A percentile compares a stretch with the other conserved stretches of the same genome.
Evolutionary conservation across 371 early-diverging fungal species (phyloP).

Genomic region (Mortierella sp.): DNA sequence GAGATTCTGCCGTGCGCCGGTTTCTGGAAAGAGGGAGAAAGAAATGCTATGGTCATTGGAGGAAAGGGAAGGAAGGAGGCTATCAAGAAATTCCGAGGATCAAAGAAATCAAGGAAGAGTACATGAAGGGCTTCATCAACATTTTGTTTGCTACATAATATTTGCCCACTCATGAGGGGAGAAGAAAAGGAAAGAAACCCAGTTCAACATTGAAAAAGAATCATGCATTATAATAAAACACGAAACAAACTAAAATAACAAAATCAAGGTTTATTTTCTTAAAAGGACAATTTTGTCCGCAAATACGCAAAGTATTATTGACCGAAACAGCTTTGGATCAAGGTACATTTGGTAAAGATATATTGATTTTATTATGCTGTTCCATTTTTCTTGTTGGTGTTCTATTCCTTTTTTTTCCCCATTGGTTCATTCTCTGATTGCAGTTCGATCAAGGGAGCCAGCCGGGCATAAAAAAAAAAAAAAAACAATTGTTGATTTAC

Average conservation of each 20-base stretch:
- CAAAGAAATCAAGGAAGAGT: neutral
- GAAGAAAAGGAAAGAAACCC: too few relatives aligned
- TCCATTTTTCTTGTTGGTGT: neutral
- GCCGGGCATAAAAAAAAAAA: neutral
- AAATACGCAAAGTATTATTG: neutral
- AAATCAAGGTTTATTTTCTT: too few relatives aligned
- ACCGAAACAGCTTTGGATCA: neutral
- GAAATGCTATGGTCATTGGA: neutral
- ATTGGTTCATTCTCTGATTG: too few relatives aligned
- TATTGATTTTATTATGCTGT: neutral
- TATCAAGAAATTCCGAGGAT: neutral
- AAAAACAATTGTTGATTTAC: slow-evolving; percentile 9
- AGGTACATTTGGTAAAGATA: neutral
- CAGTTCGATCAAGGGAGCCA: neutral
- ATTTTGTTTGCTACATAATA: neutral
- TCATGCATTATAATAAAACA: neutral
- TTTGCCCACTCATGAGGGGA: neutral
- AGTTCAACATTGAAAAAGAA: neutral
- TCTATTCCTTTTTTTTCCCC: neutral
- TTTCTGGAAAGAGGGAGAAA: neutral
- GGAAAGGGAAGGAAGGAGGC: too few relatives aligned
- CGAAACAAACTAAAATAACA: too few relatives aligned
- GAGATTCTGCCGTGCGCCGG: neutral
- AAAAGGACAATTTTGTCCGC: too few relatives aligned
- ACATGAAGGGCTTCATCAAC: neutral